These are phyloP conservation scores for Carex kokanica DNA, from an alignment of 176 grass and related monocot species.

Conservation along the genomic window DNA sequence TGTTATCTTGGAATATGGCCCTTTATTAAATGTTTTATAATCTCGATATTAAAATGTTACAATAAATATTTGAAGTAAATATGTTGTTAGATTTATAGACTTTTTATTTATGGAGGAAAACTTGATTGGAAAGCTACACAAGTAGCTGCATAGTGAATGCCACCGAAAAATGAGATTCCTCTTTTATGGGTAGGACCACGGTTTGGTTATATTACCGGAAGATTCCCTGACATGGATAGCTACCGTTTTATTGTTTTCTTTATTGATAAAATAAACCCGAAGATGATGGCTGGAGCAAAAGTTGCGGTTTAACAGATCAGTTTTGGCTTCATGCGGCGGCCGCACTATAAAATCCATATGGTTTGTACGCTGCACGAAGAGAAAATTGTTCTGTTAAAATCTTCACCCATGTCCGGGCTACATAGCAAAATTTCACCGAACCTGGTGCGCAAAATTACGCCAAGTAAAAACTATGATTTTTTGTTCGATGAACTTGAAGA, in stretches of 20 bases:
- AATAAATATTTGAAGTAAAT: background rate
- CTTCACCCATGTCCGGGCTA: too few species aligned
- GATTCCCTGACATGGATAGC: background rate
- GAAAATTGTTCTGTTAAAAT: too few species aligned
- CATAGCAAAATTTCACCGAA: too few species aligned
- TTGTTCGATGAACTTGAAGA: too few species aligned
- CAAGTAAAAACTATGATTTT: too few species aligned
- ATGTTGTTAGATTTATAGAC: background rate
- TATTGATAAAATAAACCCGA: too few species aligned
- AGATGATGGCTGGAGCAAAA: too few species aligned
- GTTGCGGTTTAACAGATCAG: too few species aligned
- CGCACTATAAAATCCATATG: too few species aligned
- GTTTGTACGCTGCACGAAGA: too few species aligned
- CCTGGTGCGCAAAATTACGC: too few species aligned
- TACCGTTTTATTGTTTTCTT: background rate
- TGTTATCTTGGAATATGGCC: background rate
- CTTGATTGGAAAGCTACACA: background rate
- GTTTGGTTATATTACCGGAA: constrained; percentile 12
- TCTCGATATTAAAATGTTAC: background rate
- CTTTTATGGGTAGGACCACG: background rate
- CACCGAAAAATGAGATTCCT: constrained; percentile 3
- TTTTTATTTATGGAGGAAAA: background rate
- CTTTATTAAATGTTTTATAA: background rate
- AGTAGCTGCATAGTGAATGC: background rate
- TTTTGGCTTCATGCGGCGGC: too few species aligned